Base-by-base conservation (phyloP, 2,329 filamentous ascomycete genomes). In the Nigrospora sphaerica region DNA sequence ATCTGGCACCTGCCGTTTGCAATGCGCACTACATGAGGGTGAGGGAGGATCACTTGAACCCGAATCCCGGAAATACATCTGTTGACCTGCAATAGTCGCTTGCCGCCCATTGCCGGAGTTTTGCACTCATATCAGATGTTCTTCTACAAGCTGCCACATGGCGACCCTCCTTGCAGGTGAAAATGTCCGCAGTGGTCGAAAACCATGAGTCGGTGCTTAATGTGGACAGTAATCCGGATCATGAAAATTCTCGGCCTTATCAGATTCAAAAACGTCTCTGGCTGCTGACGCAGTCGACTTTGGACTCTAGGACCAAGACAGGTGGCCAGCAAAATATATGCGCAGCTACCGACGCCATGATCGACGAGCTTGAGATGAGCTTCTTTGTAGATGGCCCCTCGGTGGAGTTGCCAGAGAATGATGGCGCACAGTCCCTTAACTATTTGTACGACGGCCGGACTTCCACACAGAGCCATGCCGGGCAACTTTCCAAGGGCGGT, bases 1-100 rank as follows among this genome's bases (percentile, higher is more conserved):
- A 61, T 12, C 45, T 65, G 44, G 62, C 62, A 4, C 63, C 63
- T 12, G 52, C 55, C 36, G 59, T 65, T 2, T 66, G 62, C 60
- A 62, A 65, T 42, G 52, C 57, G 13, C 53, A 51, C 11, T 63
- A 66, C 49, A 57, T 63, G 14, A 53, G 60, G 54, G 63, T 59
- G 28, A 43, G 49, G n/a, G 12, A 42, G 16, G 32, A 33, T 42
- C 9, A 5, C 7, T 43, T 1, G 10, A 7, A 23, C 31, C 7
- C 18, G 32, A 39, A 36, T 5, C 12, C 12, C 18, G 39, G 32
- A 28, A 14, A 16, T 17, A 42, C 28, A 39, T 33, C 14, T n/a
- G 12, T 11, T 36, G 17, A 36, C 23, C 23, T 28, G 7, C 7
- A 10, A 28, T 10, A 28, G 23, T 28, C 23, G 23, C 23, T 28